Conservation (phyloP, 495 filamentous ascomycete species). For the Baudoinia panamericana region DNA sequence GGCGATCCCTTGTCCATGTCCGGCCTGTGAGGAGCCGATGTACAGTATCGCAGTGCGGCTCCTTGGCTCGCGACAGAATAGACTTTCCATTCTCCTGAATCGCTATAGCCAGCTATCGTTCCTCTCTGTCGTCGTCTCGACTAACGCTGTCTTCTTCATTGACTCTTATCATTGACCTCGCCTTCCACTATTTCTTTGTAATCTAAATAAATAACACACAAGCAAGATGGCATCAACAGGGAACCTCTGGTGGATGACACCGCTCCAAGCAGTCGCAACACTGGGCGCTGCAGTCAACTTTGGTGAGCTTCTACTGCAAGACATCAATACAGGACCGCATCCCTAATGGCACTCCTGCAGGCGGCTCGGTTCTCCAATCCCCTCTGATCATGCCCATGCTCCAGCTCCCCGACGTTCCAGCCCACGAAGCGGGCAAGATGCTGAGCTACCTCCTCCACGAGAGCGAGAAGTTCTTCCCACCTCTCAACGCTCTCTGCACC, state of each 20-base stretch:
- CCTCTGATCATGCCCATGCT: slow-evolving; percentile 19
- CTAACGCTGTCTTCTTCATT: no score
- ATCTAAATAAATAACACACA: background rate
- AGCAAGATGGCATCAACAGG: slow-evolving; percentile 12
- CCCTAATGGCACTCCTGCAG: background rate
- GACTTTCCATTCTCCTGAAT: no score
- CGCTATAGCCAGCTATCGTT: no score
- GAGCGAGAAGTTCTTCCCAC: slow-evolving; percentile 18
- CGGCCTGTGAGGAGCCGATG: slow-evolving; percentile 5
- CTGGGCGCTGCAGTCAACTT: slow-evolving; percentile 14
- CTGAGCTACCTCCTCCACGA: slow-evolving; percentile 16
- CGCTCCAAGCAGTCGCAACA: slow-evolving; percentile 10
- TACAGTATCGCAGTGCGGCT: background rate
- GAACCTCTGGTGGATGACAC: slow-evolving; percentile 18
- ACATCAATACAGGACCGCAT: background rate
- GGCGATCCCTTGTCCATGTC: background rate
- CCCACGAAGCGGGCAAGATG: slow-evolving; percentile 9
- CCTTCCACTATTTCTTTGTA: background rate
- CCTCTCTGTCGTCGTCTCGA: no score
- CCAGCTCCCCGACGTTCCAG: slow-evolving; percentile 12
- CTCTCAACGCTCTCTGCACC: slow-evolving; percentile 15
- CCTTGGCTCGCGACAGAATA: no score
- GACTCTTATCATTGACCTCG: no score
- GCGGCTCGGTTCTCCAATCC: slow-evolving; percentile 18
- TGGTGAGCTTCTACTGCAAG: slow-evolving; percentile 7